These are phyloP conservation scores for Torulaspora gathmanii DNA, from an alignment of 805 yeast genomes.

Conservation along the genomic window DNA sequence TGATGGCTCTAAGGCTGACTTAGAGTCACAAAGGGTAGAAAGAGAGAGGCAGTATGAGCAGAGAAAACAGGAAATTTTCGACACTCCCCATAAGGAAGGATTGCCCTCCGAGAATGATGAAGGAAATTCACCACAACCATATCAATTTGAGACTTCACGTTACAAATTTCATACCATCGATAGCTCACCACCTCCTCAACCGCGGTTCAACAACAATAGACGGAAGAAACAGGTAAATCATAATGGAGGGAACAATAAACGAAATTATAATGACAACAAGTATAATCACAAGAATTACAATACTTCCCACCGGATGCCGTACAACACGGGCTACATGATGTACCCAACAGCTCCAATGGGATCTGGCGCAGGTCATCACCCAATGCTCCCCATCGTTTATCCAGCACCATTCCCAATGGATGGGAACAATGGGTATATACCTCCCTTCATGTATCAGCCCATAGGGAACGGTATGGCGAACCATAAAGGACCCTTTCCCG, in stretches of 20 bases:
- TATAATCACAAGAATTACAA: conserved; percentile 1
- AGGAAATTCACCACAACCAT: conserved; percentile 25
- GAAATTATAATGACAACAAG: conserved; percentile 11
- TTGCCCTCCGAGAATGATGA: conserved; percentile 14
- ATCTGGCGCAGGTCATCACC: neutral
- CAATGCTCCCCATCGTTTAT: conserved; percentile 9
- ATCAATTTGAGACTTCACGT: conserved; percentile 27
- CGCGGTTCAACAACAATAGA: conserved; percentile 8
- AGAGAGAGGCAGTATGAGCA: conserved; percentile 43
- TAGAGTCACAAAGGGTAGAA: conserved; percentile 38
- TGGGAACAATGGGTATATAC: conserved; percentile 8
- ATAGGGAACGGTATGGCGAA: conserved; percentile 3
- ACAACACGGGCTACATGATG: conserved; percentile 16
- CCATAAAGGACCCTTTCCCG: neutral
- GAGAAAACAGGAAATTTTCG: conserved; percentile 39
- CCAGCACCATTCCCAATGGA: conserved; percentile 15
- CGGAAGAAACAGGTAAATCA: conserved; percentile 5
- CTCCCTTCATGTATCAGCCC: conserved; percentile 12
- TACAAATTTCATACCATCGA: conserved; percentile 16
- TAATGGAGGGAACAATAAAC: conserved; percentile 4
- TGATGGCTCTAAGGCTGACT: conserved; percentile 7
- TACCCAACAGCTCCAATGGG: conserved; percentile 12
- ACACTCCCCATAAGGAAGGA: conserved; percentile 26
- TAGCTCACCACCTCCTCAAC: conserved; percentile 12
- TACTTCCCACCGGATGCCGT: neutral